Evolutionary conservation across 129 eudicot species (phyloP), one percentile per base, ranked within the genome.

Genomic region (Escallonia rubra): DNA sequence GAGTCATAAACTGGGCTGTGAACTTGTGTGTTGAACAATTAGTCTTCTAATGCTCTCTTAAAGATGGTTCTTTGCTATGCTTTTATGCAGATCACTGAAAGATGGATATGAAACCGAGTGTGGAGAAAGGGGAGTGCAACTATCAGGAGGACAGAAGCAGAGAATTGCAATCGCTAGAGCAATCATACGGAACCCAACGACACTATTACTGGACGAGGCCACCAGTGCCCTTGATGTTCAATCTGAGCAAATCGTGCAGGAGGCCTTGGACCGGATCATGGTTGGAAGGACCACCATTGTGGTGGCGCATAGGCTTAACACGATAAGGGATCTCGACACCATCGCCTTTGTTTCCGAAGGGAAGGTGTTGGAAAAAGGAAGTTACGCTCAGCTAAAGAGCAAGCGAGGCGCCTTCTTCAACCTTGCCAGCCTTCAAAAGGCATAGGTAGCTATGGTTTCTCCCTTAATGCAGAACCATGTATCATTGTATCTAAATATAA

Each of bases 121-220:
- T 45, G 98, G 98, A 6, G 96, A 92, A 59, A 75, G 96, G 74
- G 98, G 96, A 3, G 87, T 92, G 76, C 96, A 88, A 66, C 55
- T 92, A 69, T 92, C 96, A 41, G 96, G 98, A 73, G 98, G 98
- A 0, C 98, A 92, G 44, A 92, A 92, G 46, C 98, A 92, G 47
- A 74, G 98, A 46, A 81, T 92, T 5, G 91, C 95, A 0, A 92
- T 92, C 2, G 95, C 98, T 0, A 78, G 98, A 73, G 98, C 91
- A 4, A 88, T 92, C 50, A 76, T 92, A 2, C 74, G 95, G 6
- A 74, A 92, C 60, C 95, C 95, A 0, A 84, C 54, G 3, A 83
- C 86, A 65, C 55, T 88, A 60, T 73, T 88, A 46, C 63, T 92
- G 11, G 98, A 92, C 50, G 98, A 92, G 68, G 98, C 96, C 8